Evolutionary conservation across 805 yeast species (phyloP), one percentile per base, ranked within the genome.

Genomic region (Candida maris): DNA sequence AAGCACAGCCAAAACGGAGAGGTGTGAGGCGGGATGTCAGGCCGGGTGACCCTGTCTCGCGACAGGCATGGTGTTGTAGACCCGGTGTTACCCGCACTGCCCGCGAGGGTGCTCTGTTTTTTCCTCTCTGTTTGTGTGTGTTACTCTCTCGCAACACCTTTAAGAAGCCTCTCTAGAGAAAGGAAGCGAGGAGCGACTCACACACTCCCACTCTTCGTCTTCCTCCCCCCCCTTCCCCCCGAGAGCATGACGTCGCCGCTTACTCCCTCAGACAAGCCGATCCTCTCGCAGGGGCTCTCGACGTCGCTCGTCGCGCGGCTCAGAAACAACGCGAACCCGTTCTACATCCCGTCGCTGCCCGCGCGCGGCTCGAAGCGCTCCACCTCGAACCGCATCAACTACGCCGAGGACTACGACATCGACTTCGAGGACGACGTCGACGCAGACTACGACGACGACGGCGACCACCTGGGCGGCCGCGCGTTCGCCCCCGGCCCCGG

Each of bases 351-450:
- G 2, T 82, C 87, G 1, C 80, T 83, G 17, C 85, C 86, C 2
- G 77, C 88, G 3, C 73, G 97, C 46, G 73, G 81, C 20, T 80
- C 87, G 22, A 87, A 86, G 57, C 69, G 96, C 49, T 64, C 70
- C 27, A 79, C 85, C 8, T 65, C 76, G 29, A 50, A 45, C 16
- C 81, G 79, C 32, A 77, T 85, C 34, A 85, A 84, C 56, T 88
- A 88, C 54, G 93, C 96, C 0, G 96, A 87, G 56, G 63, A 58
- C 26, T 71, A 77, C 41, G 95, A 85, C 44, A 77, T 75, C 33
- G 79, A 79, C 45, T 52, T 52, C 24, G 55, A 48, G 7, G 55
- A 49, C 13, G 58, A 53, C 16, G 51, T 49, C 10, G 56, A 51
- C 22, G 56, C 44, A 31, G 65, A 64, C 37, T 75, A 70, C 41